Percentiles rank a stretch among this genome's conserved stretches.
Conservation (phyloP, 169 alveolate genomes). For the Perkinsus marinus region DNA sequence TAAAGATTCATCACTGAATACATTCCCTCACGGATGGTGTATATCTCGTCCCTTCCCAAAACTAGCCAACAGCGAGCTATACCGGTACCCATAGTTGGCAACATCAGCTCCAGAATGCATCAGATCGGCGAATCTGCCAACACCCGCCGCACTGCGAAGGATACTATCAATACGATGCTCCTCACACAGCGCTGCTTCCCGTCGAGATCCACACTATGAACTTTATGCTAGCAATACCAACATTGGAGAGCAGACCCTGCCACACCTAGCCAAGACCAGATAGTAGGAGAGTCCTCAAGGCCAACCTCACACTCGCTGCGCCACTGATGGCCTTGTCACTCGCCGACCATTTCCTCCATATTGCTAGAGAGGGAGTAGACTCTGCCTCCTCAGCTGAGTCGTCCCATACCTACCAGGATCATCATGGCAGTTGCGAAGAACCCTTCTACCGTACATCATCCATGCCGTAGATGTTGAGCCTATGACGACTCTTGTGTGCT, state of each 20-base stretch:
- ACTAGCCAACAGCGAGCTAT: background rate
- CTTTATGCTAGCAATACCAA: background rate
- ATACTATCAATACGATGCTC: background rate
- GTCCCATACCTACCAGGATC: background rate
- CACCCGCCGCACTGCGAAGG: background rate
- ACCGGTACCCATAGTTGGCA: background rate
- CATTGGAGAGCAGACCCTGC: background rate
- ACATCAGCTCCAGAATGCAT: background rate
- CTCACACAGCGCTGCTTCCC: background rate
- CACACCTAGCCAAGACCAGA: background rate
- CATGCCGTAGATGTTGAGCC: background rate
- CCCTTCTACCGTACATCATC: too few species aligned
- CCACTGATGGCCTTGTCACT: background rate
- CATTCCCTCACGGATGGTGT: background rate
- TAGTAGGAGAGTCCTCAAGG: too few species aligned
- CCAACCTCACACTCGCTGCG: background rate
- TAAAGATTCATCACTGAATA: background rate
- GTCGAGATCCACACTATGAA: background rate
- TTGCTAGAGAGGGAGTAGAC: background rate
- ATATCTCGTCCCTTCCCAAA: background rate
- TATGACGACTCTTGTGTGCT: background rate
- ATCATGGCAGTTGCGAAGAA: too few species aligned
- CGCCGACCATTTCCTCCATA: background rate
- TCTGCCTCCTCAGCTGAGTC: background rate
- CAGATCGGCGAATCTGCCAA: background rate